These are phyloP conservation scores for Backusella liffmaniae DNA, from an alignment of 192 early-diverging fungal species.

Conservation along the genomic window DNA sequence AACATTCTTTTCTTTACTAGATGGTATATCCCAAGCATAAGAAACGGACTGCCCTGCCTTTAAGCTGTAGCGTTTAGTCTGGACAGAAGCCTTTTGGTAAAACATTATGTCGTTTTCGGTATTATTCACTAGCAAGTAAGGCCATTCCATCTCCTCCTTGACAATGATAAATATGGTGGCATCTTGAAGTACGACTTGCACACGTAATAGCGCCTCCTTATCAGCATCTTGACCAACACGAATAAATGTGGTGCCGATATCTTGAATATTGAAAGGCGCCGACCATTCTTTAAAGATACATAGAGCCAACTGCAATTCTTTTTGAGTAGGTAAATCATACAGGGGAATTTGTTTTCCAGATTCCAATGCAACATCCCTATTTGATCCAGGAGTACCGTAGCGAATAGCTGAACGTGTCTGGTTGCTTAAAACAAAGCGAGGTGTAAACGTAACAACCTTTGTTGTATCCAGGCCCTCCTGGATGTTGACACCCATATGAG, in stretches of 20 bases:
- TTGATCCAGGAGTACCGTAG: slow-evolving; percentile 67
- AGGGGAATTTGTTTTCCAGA: slow-evolving; percentile 62
- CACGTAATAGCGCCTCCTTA: slow-evolving; percentile 67
- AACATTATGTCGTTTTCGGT: slow-evolving; percentile 69
- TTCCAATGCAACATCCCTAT: slow-evolving; percentile 40
- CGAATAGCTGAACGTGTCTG: slow-evolving; percentile 65
- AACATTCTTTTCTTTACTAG: slow-evolving; percentile 66
- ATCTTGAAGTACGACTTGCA: slow-evolving; percentile 78
- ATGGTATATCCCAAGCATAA: slow-evolving; percentile 94
- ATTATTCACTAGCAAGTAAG: slow-evolving; percentile 81
- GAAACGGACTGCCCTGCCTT: slow-evolving; percentile 54
- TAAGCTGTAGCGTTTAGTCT: slow-evolving; percentile 21
- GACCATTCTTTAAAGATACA: slow-evolving; percentile 75
- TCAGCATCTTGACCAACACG: slow-evolving; percentile 65
- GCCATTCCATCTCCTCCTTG: slow-evolving; percentile 81
- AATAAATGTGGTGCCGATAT: slow-evolving; percentile 81
- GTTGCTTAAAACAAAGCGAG: slow-evolving; percentile 91
- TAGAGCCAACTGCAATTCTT: slow-evolving; percentile 64
- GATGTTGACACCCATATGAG: slow-evolving; percentile 84
- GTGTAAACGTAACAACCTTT: slow-evolving; percentile 87
- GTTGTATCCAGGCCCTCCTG: slow-evolving; percentile 86
- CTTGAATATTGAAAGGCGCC: slow-evolving; percentile 84
- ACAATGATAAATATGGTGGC: slow-evolving; percentile 91
- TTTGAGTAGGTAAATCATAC: slow-evolving; percentile 61
- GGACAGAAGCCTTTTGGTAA: slow-evolving; percentile 62